A percentile compares a stretch with the other conserved stretches of the same genome.
phyloP scores from a whole-genome alignment of 148 eudicot genomes.

The Fagopyrum esculentum region DNA sequence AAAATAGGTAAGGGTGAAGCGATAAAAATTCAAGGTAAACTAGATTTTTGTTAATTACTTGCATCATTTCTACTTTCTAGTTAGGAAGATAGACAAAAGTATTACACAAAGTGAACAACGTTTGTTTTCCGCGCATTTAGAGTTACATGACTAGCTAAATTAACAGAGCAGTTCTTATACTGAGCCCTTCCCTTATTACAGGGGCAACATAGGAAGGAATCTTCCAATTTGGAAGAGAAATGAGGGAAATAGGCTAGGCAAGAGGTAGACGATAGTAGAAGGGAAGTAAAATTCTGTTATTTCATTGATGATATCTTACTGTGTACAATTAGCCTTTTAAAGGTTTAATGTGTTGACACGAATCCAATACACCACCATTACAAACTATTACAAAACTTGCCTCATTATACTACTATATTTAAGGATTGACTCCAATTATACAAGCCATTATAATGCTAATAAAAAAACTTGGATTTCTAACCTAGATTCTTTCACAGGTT shows the following conservation, averaged over 20 bases:
- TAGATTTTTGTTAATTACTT: not conserved
- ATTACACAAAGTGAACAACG: not conserved
- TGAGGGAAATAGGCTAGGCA: too few species aligned
- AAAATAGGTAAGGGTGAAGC: not conserved
- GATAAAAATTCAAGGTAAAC: not conserved
- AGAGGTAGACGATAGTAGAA: too few species aligned
- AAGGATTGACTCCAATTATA: too few species aligned
- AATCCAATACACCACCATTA: too few species aligned
- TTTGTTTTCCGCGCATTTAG: not conserved
- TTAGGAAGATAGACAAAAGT: not conserved
- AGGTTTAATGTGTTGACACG: too few species aligned
- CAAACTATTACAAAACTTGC: too few species aligned
- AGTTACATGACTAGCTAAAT: not conserved
- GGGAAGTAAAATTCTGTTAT: too few species aligned
- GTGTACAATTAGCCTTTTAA: too few species aligned
- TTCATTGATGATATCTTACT: too few species aligned
- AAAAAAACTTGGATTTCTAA: not conserved
- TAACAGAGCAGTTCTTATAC: not conserved
- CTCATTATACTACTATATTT: too few species aligned
- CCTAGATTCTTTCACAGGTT: slow-evolving; percentile 44
- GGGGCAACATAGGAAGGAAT: not conserved
- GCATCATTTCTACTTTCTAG: not conserved
- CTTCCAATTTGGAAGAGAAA: too few species aligned
- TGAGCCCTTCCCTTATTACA: not conserved
- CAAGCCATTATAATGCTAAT: too few species aligned